phyloP scores from a whole-genome alignment of 768 basidiomycete species.

The Lentinula aciculospora region DNA sequence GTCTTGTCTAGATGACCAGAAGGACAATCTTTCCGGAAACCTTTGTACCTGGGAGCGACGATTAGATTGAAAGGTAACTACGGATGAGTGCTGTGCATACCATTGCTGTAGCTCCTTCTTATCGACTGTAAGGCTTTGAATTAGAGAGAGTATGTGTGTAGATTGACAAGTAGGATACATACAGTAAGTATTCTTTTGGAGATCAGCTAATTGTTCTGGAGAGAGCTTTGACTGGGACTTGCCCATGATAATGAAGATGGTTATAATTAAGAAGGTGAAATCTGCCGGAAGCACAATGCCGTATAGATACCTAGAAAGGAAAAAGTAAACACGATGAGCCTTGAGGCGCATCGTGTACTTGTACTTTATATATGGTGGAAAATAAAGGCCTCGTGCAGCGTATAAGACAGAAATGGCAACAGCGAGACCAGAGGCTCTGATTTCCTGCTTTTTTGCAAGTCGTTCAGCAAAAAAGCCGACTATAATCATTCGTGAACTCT shows the following conservation, averaged over 20 bases:
- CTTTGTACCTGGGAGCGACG: slow-evolving; percentile 78
- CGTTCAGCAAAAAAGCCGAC: not conserved
- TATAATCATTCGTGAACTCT: not conserved
- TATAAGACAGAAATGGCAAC: not conserved
- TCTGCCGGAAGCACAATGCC: not conserved
- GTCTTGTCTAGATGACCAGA: slow-evolving; percentile 93
- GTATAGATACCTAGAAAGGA: not conserved
- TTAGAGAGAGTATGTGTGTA: slow-evolving; percentile 6
- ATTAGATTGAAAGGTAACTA: slow-evolving; percentile 12
- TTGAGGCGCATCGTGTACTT: not conserved
- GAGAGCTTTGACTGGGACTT: slow-evolving; percentile 96
- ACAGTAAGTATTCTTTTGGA: slow-evolving; percentile 99
- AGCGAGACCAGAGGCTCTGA: not conserved
- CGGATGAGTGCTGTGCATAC: slow-evolving; percentile 29
- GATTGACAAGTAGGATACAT: slow-evolving; percentile 20
- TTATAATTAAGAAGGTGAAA: not conserved
- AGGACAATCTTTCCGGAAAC: slow-evolving; percentile 98
- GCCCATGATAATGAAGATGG: slow-evolving; percentile 56
- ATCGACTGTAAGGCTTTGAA: slow-evolving; percentile 56
- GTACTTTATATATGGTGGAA: slow-evolving; percentile 1
- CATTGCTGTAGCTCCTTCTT: slow-evolving; percentile 97
- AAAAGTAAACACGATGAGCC: not conserved
- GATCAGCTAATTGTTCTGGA: slow-evolving; percentile 86
- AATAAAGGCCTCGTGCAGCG: not conserved
- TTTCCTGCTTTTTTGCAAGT: not conserved